Percentiles rank a stretch among this genome's conserved stretches.
Evolutionary conservation across 2,329 filamentous ascomycete species (phyloP).

Genomic region (Aureobasidium namibiae): DNA sequence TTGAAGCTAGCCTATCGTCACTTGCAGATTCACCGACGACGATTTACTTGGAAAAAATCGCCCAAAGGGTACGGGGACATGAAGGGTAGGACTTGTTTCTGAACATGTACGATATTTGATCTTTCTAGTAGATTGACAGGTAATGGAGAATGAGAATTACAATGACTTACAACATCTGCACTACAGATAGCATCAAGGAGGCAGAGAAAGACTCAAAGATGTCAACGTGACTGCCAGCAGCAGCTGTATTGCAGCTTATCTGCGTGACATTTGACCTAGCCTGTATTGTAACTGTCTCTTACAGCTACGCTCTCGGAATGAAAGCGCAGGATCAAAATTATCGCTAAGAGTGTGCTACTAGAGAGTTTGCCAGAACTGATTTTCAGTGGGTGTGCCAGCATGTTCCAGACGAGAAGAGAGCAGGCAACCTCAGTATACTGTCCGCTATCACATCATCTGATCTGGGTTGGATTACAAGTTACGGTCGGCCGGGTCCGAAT

Average conservation of each 20-base stretch:
- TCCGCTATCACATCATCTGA: no score
- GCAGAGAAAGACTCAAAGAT: neutral
- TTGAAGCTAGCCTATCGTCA: neutral
- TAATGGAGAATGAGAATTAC: neutral
- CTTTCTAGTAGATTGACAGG: neutral
- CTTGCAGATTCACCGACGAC: neutral
- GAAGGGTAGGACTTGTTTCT: neutral
- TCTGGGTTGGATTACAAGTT: no score
- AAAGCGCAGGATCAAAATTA: no score
- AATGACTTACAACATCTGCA: neutral
- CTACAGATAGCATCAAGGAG: neutral
- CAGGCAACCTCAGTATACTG: neutral
- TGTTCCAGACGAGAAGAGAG: neutral
- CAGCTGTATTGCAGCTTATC: neutral
- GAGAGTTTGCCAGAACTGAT: neutral
- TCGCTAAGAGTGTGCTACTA: no score
- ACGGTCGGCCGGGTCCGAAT: neutral
- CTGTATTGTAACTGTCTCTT: neutral
- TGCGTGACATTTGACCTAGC: neutral
- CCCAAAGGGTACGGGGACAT: neutral
- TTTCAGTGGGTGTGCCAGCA: neutral
- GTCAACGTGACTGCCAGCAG: neutral
- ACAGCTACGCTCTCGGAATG: no score
- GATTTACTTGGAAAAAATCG: neutral
- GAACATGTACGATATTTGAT: neutral